Percentiles rank a stretch among this genome's conserved stretches.
Conservation (phyloP, 208 protist genomes). For the Acanthamoeba rhysodes region DNA sequence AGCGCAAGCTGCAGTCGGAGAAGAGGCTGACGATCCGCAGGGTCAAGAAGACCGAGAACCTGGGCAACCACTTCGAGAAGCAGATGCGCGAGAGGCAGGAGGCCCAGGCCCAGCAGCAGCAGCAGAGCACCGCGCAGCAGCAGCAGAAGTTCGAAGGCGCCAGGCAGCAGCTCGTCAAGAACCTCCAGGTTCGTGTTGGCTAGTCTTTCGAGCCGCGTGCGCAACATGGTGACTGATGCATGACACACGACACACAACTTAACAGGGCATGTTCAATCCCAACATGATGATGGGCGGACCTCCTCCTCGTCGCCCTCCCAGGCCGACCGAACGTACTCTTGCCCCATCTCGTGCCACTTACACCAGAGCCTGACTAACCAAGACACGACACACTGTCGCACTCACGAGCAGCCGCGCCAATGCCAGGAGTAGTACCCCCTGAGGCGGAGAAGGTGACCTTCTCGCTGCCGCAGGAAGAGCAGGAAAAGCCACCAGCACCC, state of each 20-base stretch:
- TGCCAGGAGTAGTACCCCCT: not conserved
- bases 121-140: not conserved
- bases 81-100: constrained; percentile 37
- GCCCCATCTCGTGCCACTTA: not conserved
- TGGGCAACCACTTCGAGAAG: constrained; percentile 26
- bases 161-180: constrained; percentile 5
- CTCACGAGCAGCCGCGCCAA: not conserved
- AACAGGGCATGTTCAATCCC: constrained; percentile 44
- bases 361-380: not conserved
- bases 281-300: constrained; percentile 39
- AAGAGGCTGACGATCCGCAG: not conserved
- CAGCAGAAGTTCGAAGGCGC: constrained; percentile 12
- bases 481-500: no score
- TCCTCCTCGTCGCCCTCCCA: not conserved
- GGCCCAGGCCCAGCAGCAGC: not conserved
- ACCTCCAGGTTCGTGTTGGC: not conserved
- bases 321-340: not conserved
- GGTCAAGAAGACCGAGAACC: constrained; percentile 18
- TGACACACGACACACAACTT: not conserved
- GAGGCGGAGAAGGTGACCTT: not conserved
- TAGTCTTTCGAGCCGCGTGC: not conserved
- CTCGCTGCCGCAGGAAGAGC: no score
- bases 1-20: not conserved
- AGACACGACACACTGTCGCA: no score
- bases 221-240: not conserved